phyloP scores from a whole-genome alignment of 805 yeast species.

The Hanseniaspora meyeri region DNA sequence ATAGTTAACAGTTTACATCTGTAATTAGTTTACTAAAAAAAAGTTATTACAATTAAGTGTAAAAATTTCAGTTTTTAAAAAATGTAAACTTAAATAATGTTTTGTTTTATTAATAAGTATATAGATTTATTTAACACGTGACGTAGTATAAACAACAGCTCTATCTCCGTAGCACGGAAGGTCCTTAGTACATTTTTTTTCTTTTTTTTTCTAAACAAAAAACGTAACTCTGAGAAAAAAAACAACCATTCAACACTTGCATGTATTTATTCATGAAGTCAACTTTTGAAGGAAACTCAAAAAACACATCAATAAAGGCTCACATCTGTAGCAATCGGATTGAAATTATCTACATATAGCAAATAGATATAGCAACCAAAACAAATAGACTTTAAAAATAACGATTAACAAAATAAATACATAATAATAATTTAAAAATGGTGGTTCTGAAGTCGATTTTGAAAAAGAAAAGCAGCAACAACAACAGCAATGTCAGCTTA shows the following conservation, averaged over 20 bases:
- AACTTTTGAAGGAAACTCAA: no score
- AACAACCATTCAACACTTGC: no score
- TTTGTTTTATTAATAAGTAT: no score
- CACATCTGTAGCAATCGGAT: no score
- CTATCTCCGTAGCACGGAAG: background rate
- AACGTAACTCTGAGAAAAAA: background rate
- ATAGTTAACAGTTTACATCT: background rate
- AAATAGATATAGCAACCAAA: no score
- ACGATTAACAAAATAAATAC: background rate
- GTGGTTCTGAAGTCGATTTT: conserved; percentile 5
- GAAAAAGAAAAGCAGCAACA: background rate
- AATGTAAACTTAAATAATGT: background rate
- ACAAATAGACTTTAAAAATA: no score
- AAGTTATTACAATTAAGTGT: no score
- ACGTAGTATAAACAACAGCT: background rate
- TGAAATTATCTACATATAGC: no score
- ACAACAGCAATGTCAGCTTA: background rate
- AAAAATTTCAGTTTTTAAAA: no score
- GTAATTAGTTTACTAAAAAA: background rate
- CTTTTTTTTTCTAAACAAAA: background rate
- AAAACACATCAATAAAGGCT: no score
- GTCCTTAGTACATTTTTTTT: no score
- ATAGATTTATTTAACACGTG: background rate
- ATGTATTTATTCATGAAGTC: no score
- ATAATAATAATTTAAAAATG: background rate